Evolutionary conservation across 75 land plant genomes (phyloP), one percentile per base, ranked within the genome.

Genomic region (Gnetum montanum): DNA sequence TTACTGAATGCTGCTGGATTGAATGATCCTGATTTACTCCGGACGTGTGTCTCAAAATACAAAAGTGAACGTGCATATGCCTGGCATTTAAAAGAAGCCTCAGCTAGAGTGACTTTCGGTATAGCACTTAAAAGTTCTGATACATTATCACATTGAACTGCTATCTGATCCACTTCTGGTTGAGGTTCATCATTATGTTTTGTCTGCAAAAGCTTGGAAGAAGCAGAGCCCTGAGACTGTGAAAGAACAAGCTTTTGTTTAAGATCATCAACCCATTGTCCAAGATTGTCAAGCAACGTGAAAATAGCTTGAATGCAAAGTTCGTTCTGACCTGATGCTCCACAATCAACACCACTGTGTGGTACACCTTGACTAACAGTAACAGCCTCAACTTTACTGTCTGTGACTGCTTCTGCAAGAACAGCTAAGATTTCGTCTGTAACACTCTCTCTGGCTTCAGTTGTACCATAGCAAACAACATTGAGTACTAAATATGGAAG

Each of bases 211-310:
- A 45, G 23, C 35, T 71, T 75, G 16, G 58, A 60, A 70, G 58
- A 74, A 15, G 69, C 59, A 15, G 72, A 44, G 22, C 60, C 20
- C 25, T 56, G 33, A 56, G 84, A 64, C 36, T 76, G 74, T 3
- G 71, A 70, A 63, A 72, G 80, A 38, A 73, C 69, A 20, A 73
- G 34, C 48, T 73, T 86, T 60, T 82, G 83, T 67, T 86, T 80
- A 35, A 82, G 76, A 57, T 95, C 99, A 76, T 95, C 99, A 50
- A 90, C 70, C 99, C 99, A 95, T 43, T 95, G 92, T 6, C 97
- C 99, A 53, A 95, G 76, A 67, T 90, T 95, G 74, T 95, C 99
- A 26, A 95, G 83, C 51, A 95, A 78, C 61, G 91, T 90, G 48
- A 95, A 95, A 6, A 90, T 73, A 46, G 99, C 81, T 54, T 95